Evolutionary conservation across 495 filamentous ascomycete species (phyloP).

Genomic region (Tuber umbilicatum): DNA sequence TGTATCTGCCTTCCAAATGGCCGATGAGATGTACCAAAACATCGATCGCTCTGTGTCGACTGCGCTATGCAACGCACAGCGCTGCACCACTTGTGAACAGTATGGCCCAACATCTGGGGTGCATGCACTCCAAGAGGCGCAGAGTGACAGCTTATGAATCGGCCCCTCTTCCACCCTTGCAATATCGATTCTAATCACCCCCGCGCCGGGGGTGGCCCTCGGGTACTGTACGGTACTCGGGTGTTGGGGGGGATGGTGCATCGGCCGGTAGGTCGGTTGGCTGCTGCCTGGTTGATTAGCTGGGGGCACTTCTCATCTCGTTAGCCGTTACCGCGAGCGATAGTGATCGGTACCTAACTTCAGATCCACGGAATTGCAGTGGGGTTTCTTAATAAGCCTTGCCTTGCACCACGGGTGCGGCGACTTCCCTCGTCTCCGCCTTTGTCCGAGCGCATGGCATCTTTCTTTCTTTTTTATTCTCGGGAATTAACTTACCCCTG

Average conservation of each 20-base stretch:
- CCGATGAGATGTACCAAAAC: neutral
- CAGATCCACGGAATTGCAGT: neutral
- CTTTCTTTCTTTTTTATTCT: neutral
- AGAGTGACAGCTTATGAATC: conserved; percentile 1
- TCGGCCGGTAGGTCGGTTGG: neutral
- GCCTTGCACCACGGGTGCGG: neutral
- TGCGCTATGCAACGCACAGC: neutral
- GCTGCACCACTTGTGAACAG: neutral
- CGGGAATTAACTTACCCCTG: conserved; percentile 1
- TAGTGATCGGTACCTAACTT: neutral
- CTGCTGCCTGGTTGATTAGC: neutral
- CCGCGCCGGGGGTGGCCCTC: neutral
- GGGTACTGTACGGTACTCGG: neutral
- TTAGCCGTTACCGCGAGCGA: conserved; percentile 2
- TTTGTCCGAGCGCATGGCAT: neutral
- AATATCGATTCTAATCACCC: neutral
- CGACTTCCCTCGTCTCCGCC: neutral
- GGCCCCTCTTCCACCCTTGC: neutral
- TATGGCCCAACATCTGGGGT: neutral
- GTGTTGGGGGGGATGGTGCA: neutral
- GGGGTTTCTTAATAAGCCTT: neutral
- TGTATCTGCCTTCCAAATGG: neutral
- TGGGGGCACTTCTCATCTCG: neutral
- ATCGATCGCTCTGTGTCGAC: neutral
- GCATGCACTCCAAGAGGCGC: neutral